These are phyloP conservation scores for Apophysomyces sp. DNA, from an alignment of 371 early-diverging fungal genomes.

Conservation along the genomic window DNA sequence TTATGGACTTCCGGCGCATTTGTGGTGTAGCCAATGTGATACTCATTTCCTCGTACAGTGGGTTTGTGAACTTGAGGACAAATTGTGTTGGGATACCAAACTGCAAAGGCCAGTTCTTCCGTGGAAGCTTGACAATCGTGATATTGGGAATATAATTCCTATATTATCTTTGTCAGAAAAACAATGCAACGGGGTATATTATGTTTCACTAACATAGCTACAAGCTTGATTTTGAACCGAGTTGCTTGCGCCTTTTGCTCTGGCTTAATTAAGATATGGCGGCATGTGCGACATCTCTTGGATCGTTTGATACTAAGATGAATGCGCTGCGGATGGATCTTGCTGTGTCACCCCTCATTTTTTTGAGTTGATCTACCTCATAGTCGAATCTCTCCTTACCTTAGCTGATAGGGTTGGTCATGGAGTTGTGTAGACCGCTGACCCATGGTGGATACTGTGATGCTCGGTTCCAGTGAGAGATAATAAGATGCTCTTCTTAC, in stretches of 20 bases:
- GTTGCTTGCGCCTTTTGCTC: slow-evolving; percentile 89
- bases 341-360: slow-evolving; percentile 11
- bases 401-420: slow-evolving; percentile 61
- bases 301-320: slow-evolving; percentile 84
- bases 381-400: slow-evolving; percentile 16
- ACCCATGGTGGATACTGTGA: slow-evolving; percentile 60
- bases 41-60: slow-evolving; percentile 71
- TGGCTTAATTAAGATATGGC: slow-evolving; percentile 87
- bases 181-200: too few relatives aligned
- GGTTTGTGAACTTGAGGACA: slow-evolving; percentile 83
- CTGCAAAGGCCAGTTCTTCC: slow-evolving; percentile 49
- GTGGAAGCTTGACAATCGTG: slow-evolving; percentile 64
- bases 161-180: background rate
- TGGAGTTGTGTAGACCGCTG: slow-evolving; percentile 72
- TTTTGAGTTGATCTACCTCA: background rate
- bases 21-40: slow-evolving; percentile 63
- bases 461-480: background rate
- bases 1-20: slow-evolving; percentile 17
- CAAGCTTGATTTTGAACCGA: slow-evolving; percentile 83
- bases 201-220: slow-evolving; percentile 57
- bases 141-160: slow-evolving; percentile 80
- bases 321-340: slow-evolving; percentile 82
- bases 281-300: slow-evolving; percentile 85
- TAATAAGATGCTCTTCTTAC: slow-evolving; percentile 12
- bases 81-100: slow-evolving; percentile 60